A percentile compares a stretch with the other conserved stretches of the same genome.
These are phyloP conservation scores for Tuber umbilicatum DNA, from an alignment of 495 filamentous ascomycete genomes.

Conservation along the genomic window DNA sequence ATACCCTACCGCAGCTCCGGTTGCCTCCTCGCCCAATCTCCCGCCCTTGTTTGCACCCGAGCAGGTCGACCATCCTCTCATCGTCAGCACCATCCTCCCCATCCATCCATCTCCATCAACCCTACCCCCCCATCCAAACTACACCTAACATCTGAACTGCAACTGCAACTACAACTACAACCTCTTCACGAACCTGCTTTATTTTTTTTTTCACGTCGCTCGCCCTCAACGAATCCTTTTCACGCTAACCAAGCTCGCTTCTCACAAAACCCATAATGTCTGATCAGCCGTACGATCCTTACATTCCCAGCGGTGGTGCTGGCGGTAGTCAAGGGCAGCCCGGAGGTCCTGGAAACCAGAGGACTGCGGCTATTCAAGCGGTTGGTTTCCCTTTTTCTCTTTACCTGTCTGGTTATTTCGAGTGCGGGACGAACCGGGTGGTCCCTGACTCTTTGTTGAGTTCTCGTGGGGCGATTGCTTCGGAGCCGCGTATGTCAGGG, in stretches of 20 bases:
- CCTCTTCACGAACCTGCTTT: neutral
- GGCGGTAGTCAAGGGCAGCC: slow-evolving; percentile 38
- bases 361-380: slow-evolving; percentile 68
- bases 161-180: neutral
- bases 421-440: neutral
- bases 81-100: slow-evolving; percentile 18
- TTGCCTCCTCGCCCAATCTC: slow-evolving; percentile 12
- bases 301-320: slow-evolving; percentile 66
- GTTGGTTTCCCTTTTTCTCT: slow-evolving; percentile 52
- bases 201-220: neutral
- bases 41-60: slow-evolving; percentile 17
- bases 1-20: neutral
- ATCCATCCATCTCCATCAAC: slow-evolving; percentile 10
- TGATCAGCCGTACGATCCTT: slow-evolving; percentile 80
- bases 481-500: neutral
- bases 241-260: slow-evolving; percentile 3
- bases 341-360: slow-evolving; percentile 51
- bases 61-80: slow-evolving; percentile 1
- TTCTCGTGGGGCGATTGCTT: neutral
- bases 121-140: slow-evolving; percentile 8
- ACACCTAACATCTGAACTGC: slow-evolving; percentile 10
- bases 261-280: slow-evolving; percentile 49
- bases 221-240: slow-evolving; percentile 9
- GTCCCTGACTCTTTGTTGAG: neutral
- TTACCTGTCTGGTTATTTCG: slow-evolving; percentile 9